A percentile compares a stretch with the other conserved stretches of the same genome.
phyloP scores from a whole-genome alignment of 352 stramenopile genomes.

The Blastocystis hominis region DNA sequence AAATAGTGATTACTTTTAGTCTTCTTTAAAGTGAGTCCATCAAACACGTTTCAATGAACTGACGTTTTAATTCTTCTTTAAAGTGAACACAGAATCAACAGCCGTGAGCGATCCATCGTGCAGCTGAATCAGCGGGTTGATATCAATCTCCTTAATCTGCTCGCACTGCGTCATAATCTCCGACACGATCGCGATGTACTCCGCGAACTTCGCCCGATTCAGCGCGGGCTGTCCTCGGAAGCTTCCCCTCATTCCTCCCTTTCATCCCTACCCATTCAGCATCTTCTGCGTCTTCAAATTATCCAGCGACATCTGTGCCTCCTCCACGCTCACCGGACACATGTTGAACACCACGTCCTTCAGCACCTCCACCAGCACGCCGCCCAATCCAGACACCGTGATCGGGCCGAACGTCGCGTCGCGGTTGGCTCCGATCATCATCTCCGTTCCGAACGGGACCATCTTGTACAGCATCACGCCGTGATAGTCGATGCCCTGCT shows the following conservation, averaged over 20 bases:
- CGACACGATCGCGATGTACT: slow-evolving; percentile 39
- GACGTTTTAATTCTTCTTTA: background rate
- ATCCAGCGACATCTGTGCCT: slow-evolving; percentile 3
- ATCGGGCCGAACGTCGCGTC: slow-evolving; percentile 49
- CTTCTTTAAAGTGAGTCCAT: background rate
- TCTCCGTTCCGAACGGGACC: slow-evolving; percentile 35
- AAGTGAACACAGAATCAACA: slow-evolving; percentile 57
- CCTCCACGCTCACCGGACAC: slow-evolving; percentile 8
- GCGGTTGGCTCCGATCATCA: slow-evolving; percentile 55
- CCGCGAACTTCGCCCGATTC: background rate
- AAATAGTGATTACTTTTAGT: background rate
- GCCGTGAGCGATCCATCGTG: slow-evolving; percentile 52
- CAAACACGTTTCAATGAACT: too few relatives aligned
- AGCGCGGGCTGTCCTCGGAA: slow-evolving; percentile 28
- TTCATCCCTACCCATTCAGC: background rate
- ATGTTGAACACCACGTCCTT: slow-evolving; percentile 44
- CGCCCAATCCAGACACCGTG: slow-evolving; percentile 16
- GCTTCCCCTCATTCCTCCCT: too few relatives aligned
- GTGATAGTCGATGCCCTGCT: slow-evolving; percentile 44
- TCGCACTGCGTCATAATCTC: slow-evolving; percentile 42
- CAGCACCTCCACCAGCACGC: slow-evolving; percentile 38
- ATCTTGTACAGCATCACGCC: slow-evolving; percentile 52
- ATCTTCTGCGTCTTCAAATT: slow-evolving; percentile 44
- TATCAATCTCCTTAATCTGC: slow-evolving; percentile 51
- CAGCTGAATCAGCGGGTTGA: slow-evolving; percentile 51